A percentile compares a stretch with the other conserved stretches of the same genome.
phyloP scores from a whole-genome alignment of 345 rosid genomes.

The Populus simonii region DNA sequence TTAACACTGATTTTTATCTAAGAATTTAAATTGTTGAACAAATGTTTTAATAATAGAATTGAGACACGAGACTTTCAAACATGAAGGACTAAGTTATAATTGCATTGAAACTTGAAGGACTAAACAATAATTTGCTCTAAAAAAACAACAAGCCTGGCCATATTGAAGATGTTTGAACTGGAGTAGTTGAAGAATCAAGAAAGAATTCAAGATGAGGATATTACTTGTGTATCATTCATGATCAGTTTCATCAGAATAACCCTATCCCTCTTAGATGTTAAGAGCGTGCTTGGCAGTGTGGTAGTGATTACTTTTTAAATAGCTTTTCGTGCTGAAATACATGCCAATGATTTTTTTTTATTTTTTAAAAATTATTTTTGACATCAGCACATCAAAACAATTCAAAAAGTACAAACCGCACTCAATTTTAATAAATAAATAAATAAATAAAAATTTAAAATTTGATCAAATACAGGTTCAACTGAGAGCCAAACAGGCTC shows the following conservation, averaged over 20 bases:
- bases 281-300: too few relatives aligned
- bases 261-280: background rate
- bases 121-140: background rate
- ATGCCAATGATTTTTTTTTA: too few relatives aligned
- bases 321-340: too few relatives aligned
- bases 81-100: background rate
- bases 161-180: background rate
- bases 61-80: background rate
- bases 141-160: background rate
- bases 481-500: too few relatives aligned
- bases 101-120: background rate
- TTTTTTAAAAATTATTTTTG: too few relatives aligned
- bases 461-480: too few relatives aligned
- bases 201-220: background rate
- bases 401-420: too few relatives aligned
- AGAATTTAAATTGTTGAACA: background rate
- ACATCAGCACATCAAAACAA: too few relatives aligned
- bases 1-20: background rate
- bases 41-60: background rate
- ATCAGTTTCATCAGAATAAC: background rate
- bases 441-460: too few relatives aligned
- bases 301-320: too few relatives aligned
- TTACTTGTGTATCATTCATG: too few relatives aligned
- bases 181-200: background rate
- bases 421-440: too few relatives aligned